A percentile compares a stretch with the other conserved stretches of the same genome.
Evolutionary conservation across 331 rosid genomes (phyloP).

Genomic region (Dryas integrifolia): DNA sequence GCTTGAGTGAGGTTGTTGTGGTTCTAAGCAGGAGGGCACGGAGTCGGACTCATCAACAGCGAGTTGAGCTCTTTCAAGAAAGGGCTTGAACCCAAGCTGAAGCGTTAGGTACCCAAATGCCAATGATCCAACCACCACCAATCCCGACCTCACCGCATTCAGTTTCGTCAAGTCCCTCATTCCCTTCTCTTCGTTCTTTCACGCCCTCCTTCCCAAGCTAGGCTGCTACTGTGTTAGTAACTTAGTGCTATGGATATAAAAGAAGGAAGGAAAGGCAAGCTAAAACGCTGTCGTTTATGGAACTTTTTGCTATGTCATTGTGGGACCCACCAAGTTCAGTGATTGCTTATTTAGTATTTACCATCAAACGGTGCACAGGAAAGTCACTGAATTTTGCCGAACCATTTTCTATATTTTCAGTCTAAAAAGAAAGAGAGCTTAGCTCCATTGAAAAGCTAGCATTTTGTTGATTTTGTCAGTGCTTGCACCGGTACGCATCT

Average conservation of each 20-base stretch:
- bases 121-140: slow-evolving; percentile 79
- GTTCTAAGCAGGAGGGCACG: slow-evolving; percentile 36
- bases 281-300: not conserved
- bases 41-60: slow-evolving; percentile 34
- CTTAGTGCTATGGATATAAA: not conserved
- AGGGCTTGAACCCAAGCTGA: slow-evolving; percentile 70
- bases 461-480: not conserved
- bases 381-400: not conserved
- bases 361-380: too few relatives aligned
- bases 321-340: not conserved
- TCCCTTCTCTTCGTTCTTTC: not conserved
- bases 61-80: slow-evolving; percentile 65
- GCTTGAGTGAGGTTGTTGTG: slow-evolving; percentile 24
- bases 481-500: slow-evolving; percentile 6
- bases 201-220: not conserved
- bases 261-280: too few relatives aligned
- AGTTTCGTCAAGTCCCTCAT: slow-evolving; percentile 41
- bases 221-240: too few relatives aligned
- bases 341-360: too few relatives aligned
- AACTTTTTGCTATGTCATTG: not conserved
- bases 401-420: not conserved
- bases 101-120: slow-evolving; percentile 79
- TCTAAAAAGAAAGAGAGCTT: not conserved
- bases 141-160: slow-evolving; percentile 73
- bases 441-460: not conserved